Evolutionary conservation across 345 rosid genomes (phyloP).

Genomic region (Camelina neglecta): DNA sequence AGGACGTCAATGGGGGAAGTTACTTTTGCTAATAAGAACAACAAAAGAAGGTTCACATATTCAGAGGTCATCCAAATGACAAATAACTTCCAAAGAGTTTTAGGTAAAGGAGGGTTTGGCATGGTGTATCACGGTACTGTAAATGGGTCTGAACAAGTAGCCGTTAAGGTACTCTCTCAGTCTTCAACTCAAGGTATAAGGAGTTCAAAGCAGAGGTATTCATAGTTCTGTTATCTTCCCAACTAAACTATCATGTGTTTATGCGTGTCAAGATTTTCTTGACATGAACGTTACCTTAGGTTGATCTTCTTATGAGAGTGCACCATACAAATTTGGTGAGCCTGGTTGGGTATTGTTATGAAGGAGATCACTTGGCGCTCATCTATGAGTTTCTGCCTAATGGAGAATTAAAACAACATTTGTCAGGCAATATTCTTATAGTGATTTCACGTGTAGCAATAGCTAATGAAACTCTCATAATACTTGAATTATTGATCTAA

Average conservation of each 20-base stretch:
- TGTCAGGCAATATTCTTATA: constrained; percentile 35
- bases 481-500: neutral
- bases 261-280: neutral
- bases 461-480: neutral
- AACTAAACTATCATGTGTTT: neutral
- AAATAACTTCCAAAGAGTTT: constrained; percentile 41
- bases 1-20: neutral
- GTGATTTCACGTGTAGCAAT: neutral
- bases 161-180: constrained; percentile 54
- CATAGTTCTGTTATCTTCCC: neutral
- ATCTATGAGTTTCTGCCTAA: constrained; percentile 53
- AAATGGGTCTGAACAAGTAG: constrained; percentile 47
- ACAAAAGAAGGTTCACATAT: constrained; percentile 32
- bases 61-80: constrained; percentile 46
- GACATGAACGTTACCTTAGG: constrained; percentile 34
- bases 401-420: constrained; percentile 47
- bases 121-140: constrained; percentile 47
- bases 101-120: constrained; percentile 62
- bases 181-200: constrained; percentile 48
- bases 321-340: constrained; percentile 57
- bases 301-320: constrained; percentile 48
- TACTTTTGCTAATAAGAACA: constrained; percentile 17
- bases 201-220: constrained; percentile 55
- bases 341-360: constrained; percentile 54
- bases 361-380: constrained; percentile 42